Evolutionary conservation across 2,329 filamentous ascomycete genomes (phyloP), one percentile per base, ranked within the genome.

Genomic region (Sporothrix pseudoabietina): DNA sequence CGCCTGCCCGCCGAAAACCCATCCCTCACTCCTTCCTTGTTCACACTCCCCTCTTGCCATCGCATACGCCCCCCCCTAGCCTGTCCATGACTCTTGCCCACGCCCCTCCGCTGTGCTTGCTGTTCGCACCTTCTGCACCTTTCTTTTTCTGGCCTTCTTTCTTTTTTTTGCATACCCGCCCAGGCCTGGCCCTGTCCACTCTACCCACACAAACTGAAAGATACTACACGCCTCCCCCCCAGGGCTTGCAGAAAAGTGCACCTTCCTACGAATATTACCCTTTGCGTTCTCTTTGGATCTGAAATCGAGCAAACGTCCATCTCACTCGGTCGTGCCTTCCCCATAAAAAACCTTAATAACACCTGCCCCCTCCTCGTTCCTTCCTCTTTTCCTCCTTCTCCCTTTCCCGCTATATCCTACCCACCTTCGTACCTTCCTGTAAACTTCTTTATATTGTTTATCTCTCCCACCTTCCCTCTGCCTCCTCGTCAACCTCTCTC

Each of bases 271-370:
- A 26, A 26, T 26, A 26, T 26, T 47, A 26, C 26, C n/a, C 12
- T 6, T 49, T 54, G 19, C 32, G 8, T 39, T 35, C 10, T 22
- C 55, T 52, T 54, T 54, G 44, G 41, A 71, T 71, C 70, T 71
- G 39, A 69, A 68, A 52, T 69, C 63, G 49, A 69, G 32, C 54
- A 41, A 22, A 39, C 14, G n/a, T 61, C 32, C 61, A 61, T 71
- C 70, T 65, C 39, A 35, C 49, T 66, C n/a, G 19, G 49, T 61
- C 69, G 39, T 47, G 47, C 41, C 39, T 71, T 63, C 71, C 30
- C 72, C 59, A 66, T 71, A 22, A 66, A 72, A 71, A 73, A 57
- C 72, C 59, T 73, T 66, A 69, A 57, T 49, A 71, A 65, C 59
- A 32, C 59, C 47, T 65, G 66, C 65, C 65, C 73, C 70, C 44